Conservation (phyloP, 2,329 filamentous ascomycete genomes). For the Coniella vitis region DNA sequence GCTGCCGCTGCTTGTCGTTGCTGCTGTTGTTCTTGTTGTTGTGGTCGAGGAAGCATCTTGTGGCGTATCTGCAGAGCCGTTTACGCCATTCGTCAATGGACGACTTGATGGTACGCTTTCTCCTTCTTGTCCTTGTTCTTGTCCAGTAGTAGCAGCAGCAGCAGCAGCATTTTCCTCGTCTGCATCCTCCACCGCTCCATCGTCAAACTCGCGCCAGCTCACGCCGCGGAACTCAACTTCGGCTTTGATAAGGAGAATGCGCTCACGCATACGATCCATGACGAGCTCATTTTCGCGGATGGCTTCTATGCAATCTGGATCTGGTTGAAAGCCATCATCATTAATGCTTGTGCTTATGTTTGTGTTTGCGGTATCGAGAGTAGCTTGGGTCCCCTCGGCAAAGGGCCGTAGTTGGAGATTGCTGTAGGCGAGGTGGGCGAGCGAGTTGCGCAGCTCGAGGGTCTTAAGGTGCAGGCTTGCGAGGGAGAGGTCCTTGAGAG, state of each 20-base stretch:
- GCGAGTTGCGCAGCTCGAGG: constrained; percentile 67
- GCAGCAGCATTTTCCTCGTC: constrained; percentile 26
- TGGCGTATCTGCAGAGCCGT: constrained; percentile 16
- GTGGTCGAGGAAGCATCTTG: too few species aligned
- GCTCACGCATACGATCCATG: constrained; percentile 59
- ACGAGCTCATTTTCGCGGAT: constrained; percentile 66
- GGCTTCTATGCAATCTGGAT: constrained; percentile 67
- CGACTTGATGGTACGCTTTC: constrained; percentile 1
- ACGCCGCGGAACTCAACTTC: constrained; percentile 57
- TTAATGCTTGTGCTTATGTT: background rate
- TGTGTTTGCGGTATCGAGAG: constrained; percentile 20
- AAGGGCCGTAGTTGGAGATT: constrained; percentile 68
- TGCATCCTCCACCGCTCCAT: constrained; percentile 37
- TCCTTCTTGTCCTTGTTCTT: background rate
- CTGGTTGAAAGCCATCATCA: too few species aligned
- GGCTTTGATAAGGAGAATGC: constrained; percentile 54
- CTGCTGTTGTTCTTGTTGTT: background rate
- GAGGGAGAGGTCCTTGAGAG: constrained; percentile 59
- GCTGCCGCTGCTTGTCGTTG: constrained; percentile 5
- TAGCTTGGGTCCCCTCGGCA: constrained; percentile 42
- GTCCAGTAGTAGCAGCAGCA: background rate
- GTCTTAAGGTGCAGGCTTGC: constrained; percentile 66
- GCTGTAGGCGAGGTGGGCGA: constrained; percentile 66
- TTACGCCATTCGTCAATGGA: constrained; percentile 21
- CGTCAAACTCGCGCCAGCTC: constrained; percentile 49